Percentiles rank a stretch among this genome's conserved stretches.
phyloP scores from a whole-genome alignment of 371 early-diverging fungal species.

The Saksenaea vasiformis region DNA sequence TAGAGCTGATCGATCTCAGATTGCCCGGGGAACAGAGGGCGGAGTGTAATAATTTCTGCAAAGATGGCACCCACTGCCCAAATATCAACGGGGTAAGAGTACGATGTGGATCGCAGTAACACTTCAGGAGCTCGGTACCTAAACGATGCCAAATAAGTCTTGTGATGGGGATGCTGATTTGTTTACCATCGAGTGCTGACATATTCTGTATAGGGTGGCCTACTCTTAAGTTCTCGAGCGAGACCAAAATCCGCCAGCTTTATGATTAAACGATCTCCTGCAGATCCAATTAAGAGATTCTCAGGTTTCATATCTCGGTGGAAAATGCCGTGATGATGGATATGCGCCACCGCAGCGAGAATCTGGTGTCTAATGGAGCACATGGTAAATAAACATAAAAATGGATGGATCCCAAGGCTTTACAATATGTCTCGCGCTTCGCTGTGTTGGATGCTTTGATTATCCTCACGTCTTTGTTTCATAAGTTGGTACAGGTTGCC shows the following conservation, averaged over 20 bases:
- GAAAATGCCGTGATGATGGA: conserved; percentile 91
- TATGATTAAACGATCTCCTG: conserved; percentile 40
- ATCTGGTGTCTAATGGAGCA: conserved; percentile 66
- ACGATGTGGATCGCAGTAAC: conserved; percentile 81
- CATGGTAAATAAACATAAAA: neutral
- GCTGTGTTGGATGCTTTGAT: conserved; percentile 21
- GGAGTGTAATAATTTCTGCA: conserved; percentile 84
- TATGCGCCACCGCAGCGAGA: conserved; percentile 83
- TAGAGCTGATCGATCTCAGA: conserved; percentile 92
- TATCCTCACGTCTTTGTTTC: conserved; percentile 64
- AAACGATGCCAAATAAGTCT: conserved; percentile 1
- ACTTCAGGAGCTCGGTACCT: conserved; percentile 99
- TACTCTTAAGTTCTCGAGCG: conserved; percentile 81
- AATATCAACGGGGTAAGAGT: conserved; percentile 96
- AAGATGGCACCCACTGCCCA: conserved; percentile 98
- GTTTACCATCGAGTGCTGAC: conserved; percentile 94
- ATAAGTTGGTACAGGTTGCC: conserved; percentile 89
- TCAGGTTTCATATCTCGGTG: conserved; percentile 97
- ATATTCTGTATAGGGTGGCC: conserved; percentile 91
- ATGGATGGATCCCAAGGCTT: neutral
- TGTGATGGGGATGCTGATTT: neutral
- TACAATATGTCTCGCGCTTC: conserved; percentile 42
- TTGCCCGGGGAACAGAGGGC: conserved; percentile 93
- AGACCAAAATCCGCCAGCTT: conserved; percentile 97
- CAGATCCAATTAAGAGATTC: conserved; percentile 63